Evolutionary conservation across 176 grass and related monocot genomes (phyloP).

Genomic region (Dactylis glomerata): DNA sequence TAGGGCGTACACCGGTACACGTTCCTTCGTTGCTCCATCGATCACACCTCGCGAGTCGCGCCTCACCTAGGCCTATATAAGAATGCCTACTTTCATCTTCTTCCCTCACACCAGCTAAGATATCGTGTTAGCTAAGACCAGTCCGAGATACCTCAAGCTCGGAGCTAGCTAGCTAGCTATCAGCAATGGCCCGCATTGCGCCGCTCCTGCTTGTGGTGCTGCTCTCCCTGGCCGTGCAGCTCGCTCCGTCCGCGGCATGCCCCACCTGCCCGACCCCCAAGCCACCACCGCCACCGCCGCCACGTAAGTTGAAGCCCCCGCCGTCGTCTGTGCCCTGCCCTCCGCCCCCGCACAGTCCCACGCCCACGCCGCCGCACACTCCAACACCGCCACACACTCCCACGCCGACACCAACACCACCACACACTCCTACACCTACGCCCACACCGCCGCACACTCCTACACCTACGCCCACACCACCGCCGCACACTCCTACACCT

Average conservation of each 20-base stretch:
- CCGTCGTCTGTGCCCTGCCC: slow-evolving; percentile 28
- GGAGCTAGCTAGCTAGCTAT: not conserved
- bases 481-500: not conserved
- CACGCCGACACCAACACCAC: not conserved
- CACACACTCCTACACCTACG: too few relatives aligned
- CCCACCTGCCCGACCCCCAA: slow-evolving; percentile 44
- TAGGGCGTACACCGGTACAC: too few relatives aligned
- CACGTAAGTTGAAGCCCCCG: not conserved
- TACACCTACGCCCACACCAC: not conserved
- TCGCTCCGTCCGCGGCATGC: slow-evolving; percentile 30
- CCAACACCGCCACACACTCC: not conserved
- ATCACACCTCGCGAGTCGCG: too few relatives aligned
- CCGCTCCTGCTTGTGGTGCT: slow-evolving; percentile 15
- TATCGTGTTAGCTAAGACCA: not conserved
- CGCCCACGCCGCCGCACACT: too few relatives aligned
- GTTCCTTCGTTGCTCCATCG: not conserved
- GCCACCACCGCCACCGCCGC: slow-evolving; percentile 23
- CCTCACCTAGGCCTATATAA: slow-evolving; percentile 55
- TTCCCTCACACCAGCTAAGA: slow-evolving; percentile 5
- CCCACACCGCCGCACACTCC: not conserved
- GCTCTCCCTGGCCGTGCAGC: slow-evolving; percentile 15
- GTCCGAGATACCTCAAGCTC: too few relatives aligned
- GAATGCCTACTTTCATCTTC: not conserved
- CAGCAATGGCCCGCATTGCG: slow-evolving; percentile 23
- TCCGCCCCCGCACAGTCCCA: too few relatives aligned